These are phyloP conservation scores for Mycocentrospora acerina DNA, from an alignment of 2,329 filamentous ascomycete genomes.

Conservation along the genomic window DNA sequence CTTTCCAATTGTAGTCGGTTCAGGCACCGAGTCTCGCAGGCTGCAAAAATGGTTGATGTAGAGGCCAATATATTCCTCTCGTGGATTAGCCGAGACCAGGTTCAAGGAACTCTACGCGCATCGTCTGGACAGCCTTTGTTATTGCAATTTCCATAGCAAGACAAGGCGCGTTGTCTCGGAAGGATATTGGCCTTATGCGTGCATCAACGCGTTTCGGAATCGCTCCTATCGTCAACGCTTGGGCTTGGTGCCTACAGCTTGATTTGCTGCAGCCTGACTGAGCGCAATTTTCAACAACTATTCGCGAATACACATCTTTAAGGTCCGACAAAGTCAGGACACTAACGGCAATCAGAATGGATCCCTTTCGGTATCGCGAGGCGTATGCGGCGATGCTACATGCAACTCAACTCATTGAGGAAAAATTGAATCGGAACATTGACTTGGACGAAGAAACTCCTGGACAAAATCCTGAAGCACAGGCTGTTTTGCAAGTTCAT, in stretches of 20 bases:
- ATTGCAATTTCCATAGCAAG: constrained; percentile 1
- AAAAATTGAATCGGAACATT: constrained; percentile 27
- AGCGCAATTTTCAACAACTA: background rate
- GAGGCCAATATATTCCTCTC: constrained; percentile 9
- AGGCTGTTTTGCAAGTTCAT: constrained; percentile 23
- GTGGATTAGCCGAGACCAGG: constrained; percentile 10
- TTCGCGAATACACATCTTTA: background rate
- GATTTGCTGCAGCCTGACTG: too few species aligned
- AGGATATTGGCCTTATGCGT: constrained; percentile 9
- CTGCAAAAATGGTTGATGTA: constrained; percentile 23
- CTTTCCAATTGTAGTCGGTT: constrained; percentile 13
- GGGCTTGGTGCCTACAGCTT: constrained; percentile 5
- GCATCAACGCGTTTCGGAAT: constrained; percentile 4
- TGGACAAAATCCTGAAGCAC: constrained; percentile 9
- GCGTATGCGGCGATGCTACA: constrained; percentile 42
- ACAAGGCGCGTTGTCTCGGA: constrained; percentile 6
- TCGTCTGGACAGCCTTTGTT: constrained; percentile 3
- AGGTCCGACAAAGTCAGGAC: constrained; percentile 6
- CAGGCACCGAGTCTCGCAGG: constrained; percentile 9
- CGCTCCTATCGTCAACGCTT: constrained; percentile 1
- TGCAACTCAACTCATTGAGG: constrained; percentile 36
- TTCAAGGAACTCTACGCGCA: constrained; percentile 3
- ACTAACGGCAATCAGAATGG: constrained; percentile 33
- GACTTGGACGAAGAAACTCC: constrained; percentile 7
- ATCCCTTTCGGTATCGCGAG: constrained; percentile 40